Percentiles rank a stretch among this genome's conserved stretches.
phyloP scores from a whole-genome alignment of 129 eudicot species.

The Erigeron canadensis region DNA sequence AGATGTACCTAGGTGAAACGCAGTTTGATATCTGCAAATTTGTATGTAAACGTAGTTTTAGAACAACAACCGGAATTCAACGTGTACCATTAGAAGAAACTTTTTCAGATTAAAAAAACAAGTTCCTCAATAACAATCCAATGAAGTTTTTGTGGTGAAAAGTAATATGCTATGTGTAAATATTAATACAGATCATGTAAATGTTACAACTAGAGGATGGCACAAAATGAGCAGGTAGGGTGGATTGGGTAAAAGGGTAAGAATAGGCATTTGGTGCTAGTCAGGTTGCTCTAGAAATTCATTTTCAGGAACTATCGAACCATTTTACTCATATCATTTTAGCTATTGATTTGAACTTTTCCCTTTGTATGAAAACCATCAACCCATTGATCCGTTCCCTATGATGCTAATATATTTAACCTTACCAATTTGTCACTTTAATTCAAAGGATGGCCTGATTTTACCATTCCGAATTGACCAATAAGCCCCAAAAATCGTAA shows the following conservation, averaged over 20 bases:
- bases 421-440: background rate
- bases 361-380: background rate
- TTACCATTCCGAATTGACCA: background rate
- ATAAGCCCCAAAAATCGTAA: too few species aligned
- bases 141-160: too few species aligned
- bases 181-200: too few species aligned
- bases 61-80: background rate
- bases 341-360: background rate
- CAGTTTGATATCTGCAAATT: conserved; percentile 56
- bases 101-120: background rate
- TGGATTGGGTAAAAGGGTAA: too few species aligned
- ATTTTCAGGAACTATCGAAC: background rate
- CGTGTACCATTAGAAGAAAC: background rate
- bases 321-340: background rate
- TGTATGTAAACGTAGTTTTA: background rate
- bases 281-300: background rate
- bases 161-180: too few species aligned
- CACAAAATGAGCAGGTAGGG: too few species aligned
- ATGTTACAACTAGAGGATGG: too few species aligned
- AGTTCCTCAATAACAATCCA: background rate
- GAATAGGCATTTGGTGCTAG: too few species aligned
- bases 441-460: background rate
- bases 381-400: background rate
- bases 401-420: too few species aligned
- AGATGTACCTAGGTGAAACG: conserved; percentile 73